Conservation (phyloP, 768 basidiomycete genomes). For the Kwoniella dejecticola region DNA sequence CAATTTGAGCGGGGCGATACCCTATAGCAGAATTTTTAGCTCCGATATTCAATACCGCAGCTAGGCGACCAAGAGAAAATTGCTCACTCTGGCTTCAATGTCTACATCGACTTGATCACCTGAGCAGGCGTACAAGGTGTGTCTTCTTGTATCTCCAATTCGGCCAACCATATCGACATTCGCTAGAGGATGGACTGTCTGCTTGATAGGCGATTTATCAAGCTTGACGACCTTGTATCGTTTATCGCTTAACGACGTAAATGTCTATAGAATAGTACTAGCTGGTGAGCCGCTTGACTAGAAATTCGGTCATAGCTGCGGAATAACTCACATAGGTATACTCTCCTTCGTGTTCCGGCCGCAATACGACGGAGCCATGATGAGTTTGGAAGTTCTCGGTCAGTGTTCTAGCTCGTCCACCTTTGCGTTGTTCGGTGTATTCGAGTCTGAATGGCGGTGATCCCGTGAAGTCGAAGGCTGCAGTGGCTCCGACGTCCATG, state of each 20-base stretch:
- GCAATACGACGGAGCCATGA: conserved; percentile 72
- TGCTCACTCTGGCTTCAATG: conserved; percentile 73
- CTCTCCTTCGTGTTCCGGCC: conserved; percentile 85
- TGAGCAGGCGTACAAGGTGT: conserved; percentile 65
- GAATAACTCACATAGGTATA: conserved; percentile 67
- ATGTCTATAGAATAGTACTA: conserved; percentile 55
- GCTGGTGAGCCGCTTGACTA: neutral
- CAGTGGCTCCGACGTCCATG: conserved; percentile 82
- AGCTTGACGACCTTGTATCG: conserved; percentile 78
- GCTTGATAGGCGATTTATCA: conserved; percentile 73
- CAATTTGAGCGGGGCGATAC: conserved; percentile 86
- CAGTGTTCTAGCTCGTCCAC: conserved; percentile 55
- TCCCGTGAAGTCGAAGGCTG: conserved; percentile 80
- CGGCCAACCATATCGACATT: conserved; percentile 37
- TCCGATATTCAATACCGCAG: too few species aligned
- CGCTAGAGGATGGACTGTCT: conserved; percentile 86
- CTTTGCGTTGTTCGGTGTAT: conserved; percentile 71
- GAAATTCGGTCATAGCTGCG: neutral
- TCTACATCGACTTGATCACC: conserved; percentile 74
- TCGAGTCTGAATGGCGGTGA: conserved; percentile 84
- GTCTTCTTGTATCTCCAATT: conserved; percentile 21
- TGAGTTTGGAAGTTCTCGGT: conserved; percentile 67
- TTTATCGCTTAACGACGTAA: conserved; percentile 75
- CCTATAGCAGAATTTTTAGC: too few species aligned
- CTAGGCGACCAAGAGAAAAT: too few species aligned